Conservation (phyloP, 352 stramenopile species). For the Phytophthora litchii region DNA sequence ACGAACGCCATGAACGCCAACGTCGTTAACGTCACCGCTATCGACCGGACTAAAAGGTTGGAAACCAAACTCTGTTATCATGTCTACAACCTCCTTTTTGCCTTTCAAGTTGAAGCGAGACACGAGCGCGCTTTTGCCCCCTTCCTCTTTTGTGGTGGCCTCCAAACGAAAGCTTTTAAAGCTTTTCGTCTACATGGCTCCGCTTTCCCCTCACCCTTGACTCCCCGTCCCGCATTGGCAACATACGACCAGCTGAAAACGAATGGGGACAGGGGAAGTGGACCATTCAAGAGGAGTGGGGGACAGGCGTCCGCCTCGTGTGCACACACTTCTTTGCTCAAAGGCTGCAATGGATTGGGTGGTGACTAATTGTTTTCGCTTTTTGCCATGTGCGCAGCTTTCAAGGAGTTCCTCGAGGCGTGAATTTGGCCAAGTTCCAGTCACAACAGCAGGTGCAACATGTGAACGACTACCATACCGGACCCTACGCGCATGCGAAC, state of each 20-base stretch:
- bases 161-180: neutral
- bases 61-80: conserved; percentile 4
- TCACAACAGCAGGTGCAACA: conserved; percentile 44
- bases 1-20: conserved; percentile 24
- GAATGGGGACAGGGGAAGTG: conserved; percentile 21
- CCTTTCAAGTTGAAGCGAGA: conserved; percentile 38
- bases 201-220: conserved; percentile 22
- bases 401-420: conserved; percentile 29
- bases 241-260: conserved; percentile 31
- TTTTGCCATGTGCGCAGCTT: conserved; percentile 32
- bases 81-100: conserved; percentile 16
- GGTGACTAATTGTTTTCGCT: conserved; percentile 28
- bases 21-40: conserved; percentile 26
- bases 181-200: conserved; percentile 24
- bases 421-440: conserved; percentile 37
- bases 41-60: conserved; percentile 42
- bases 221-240: conserved; percentile 23
- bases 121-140: conserved; percentile 18
- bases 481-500: conserved; percentile 25
- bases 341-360: conserved; percentile 3
- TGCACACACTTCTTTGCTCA: conserved; percentile 27
- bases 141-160: conserved; percentile 10
- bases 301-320: conserved; percentile 7
- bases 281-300: conserved; percentile 30
- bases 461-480: conserved; percentile 40